Percentiles rank a stretch among this genome's conserved stretches.
Conservation (phyloP, 139 green algal genomes). For the Chlorella sorokiniana region DNA sequence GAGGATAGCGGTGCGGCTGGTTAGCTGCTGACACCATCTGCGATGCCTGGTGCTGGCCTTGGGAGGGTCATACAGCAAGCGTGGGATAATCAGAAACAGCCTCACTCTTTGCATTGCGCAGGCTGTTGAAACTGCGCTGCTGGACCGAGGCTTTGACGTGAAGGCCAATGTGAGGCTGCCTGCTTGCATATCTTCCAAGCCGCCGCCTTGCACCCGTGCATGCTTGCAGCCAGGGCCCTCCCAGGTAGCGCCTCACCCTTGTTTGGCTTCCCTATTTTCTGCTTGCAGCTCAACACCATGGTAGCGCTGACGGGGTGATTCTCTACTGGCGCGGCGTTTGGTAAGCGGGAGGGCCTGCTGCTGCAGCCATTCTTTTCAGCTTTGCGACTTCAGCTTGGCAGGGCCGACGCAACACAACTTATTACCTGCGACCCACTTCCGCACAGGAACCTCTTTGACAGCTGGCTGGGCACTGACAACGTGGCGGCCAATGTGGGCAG, state of each 20-base stretch:
- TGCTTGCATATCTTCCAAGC: not conserved
- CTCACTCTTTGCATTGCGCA: not conserved
- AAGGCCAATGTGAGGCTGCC: conserved; percentile 16
- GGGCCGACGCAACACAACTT: no score
- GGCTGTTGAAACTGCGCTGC: conserved; percentile 22
- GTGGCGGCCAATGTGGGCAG: conserved; percentile 3
- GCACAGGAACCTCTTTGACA: not conserved
- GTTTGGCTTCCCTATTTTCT: not conserved
- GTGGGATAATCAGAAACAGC: no score
- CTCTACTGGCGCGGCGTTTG: conserved; percentile 19
- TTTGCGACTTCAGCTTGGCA: not conserved
- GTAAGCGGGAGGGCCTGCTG: not conserved
- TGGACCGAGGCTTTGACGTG: conserved; percentile 26
- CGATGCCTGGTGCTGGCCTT: not conserved
- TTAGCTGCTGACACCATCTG: not conserved
- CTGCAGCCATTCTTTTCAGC: not conserved
- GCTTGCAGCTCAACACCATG: conserved; percentile 18
- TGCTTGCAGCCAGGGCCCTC: no score
- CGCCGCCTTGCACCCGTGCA: no score
- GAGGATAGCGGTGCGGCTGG: not conserved
- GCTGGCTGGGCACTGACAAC: conserved; percentile 8
- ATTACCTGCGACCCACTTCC: not conserved
- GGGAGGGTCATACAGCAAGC: not conserved
- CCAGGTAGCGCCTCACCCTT: not conserved
- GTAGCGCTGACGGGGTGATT: conserved; percentile 21